phyloP scores from a whole-genome alignment of 2,329 filamentous ascomycete genomes.

The Cladobotryum protrusum region DNA sequence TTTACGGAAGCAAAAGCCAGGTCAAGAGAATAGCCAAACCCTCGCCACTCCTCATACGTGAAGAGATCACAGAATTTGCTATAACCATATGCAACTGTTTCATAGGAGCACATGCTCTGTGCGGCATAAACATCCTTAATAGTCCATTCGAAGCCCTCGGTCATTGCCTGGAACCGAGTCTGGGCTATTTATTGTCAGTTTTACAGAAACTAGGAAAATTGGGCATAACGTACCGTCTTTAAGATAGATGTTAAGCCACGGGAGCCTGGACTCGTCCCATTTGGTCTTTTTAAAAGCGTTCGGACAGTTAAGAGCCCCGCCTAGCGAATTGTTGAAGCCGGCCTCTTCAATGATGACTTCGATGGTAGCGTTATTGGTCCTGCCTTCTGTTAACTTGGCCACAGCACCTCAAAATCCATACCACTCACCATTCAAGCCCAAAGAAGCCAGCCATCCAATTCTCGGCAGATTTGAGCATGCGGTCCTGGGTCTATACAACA shows the following conservation, averaged over 20 bases:
- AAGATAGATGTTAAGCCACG: conserved; percentile 62
- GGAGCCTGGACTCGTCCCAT: conserved; percentile 45
- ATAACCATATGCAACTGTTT: conserved; percentile 70
- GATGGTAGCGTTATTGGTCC: conserved; percentile 64
- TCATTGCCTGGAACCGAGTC: conserved; percentile 49
- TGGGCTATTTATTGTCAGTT: conserved; percentile 39
- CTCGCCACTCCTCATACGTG: conserved; percentile 67
- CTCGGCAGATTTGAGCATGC: conserved; percentile 71
- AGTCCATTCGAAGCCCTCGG: conserved; percentile 57
- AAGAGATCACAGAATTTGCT: conserved; percentile 70
- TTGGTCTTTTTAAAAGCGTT: conserved; percentile 49
- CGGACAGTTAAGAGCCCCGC: conserved; percentile 60
- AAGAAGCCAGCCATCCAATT: conserved; percentile 78
- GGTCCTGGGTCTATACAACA: conserved; percentile 55
- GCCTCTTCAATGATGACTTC: conserved; percentile 61
- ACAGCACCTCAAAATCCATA: background rate
- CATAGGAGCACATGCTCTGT: conserved; percentile 69
- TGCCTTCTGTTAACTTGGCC: conserved; percentile 15
- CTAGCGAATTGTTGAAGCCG: conserved; percentile 64
- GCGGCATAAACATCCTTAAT: conserved; percentile 57
- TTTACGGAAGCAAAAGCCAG: conserved; percentile 56
- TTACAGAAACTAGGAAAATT: conserved; percentile 5
- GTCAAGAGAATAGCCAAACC: conserved; percentile 66
- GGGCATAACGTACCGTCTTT: conserved; percentile 39
- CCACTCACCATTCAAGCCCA: conserved; percentile 56